Evolutionary conservation across 148 eudicot species (phyloP).

Genomic region (Rhododendron vialii): DNA sequence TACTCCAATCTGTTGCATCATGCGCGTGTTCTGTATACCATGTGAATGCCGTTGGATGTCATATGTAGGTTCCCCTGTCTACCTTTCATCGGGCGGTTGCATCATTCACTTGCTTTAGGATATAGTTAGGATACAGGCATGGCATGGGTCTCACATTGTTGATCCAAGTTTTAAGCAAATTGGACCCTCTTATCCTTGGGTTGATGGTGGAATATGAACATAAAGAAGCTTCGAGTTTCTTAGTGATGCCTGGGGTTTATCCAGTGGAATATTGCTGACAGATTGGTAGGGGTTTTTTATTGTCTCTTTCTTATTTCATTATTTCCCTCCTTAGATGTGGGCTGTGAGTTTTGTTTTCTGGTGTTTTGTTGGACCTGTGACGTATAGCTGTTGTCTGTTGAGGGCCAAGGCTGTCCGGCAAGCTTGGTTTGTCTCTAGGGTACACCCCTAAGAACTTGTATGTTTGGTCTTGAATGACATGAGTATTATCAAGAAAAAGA

Average conservation of each 20-base stretch:
- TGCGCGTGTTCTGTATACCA: not conserved
- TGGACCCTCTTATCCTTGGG: not conserved
- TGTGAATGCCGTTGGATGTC: not conserved
- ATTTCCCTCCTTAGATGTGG: too few species aligned
- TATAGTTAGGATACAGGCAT: not conserved
- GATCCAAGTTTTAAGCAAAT: not conserved
- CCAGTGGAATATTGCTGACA: too few species aligned
- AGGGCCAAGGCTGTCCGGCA: not conserved
- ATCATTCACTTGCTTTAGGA: not conserved
- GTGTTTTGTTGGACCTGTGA: too few species aligned
- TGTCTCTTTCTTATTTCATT: too few species aligned
- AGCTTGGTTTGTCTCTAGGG: not conserved
- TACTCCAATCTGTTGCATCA: not conserved
- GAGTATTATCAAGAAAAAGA: not conserved
- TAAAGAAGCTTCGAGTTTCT: not conserved
- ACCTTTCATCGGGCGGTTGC: not conserved
- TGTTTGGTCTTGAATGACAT: not conserved
- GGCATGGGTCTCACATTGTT: not conserved
- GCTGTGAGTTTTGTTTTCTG: too few species aligned
- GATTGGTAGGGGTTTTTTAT: too few species aligned
- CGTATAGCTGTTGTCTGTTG: too few species aligned
- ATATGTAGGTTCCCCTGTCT: not conserved
- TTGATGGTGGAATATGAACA: not conserved
- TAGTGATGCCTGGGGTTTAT: not conserved
- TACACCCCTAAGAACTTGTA: not conserved